These are phyloP conservation scores for Penicillium alfredii DNA, from an alignment of 495 filamentous ascomycete genomes.

Conservation along the genomic window DNA sequence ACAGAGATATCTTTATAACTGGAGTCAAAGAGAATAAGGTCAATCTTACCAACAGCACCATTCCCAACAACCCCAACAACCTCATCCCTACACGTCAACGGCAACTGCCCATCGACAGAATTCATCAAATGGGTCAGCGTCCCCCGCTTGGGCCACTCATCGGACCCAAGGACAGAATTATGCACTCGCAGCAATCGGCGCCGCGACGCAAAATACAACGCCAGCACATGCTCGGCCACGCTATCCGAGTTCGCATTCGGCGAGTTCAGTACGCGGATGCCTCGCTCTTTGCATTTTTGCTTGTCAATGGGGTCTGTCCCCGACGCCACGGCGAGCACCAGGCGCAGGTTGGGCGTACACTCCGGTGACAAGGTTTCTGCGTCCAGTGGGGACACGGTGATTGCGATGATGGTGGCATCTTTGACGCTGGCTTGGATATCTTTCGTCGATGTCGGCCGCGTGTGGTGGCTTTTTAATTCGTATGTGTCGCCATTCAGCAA, in stretches of 20 bases:
- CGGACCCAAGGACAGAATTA: no score
- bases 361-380: constrained; percentile 23
- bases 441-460: no score
- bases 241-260: constrained; percentile 45
- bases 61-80: constrained; percentile 47
- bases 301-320: constrained; percentile 49
- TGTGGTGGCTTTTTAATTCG: no score
- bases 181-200: constrained; percentile 36
- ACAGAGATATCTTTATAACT: no score
- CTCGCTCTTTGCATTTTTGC: constrained; percentile 34
- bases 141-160: constrained; percentile 20
- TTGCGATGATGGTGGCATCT: constrained; percentile 46
- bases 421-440: no score
- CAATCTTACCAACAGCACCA: constrained; percentile 45
- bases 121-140: constrained; percentile 15
- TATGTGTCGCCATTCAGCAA: no score
- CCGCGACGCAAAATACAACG: constrained; percentile 48
- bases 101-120: constrained; percentile 28
- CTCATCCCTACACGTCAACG: constrained; percentile 39
- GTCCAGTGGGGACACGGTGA: constrained; percentile 33
- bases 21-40: no score
- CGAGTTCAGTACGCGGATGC: constrained; percentile 41
- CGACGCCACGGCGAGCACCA: constrained; percentile 46
- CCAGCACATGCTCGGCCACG: constrained; percentile 50
- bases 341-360: constrained; percentile 32